Conservation (phyloP, 345 rosid species). For the Arabidopsis arenosa region DNA sequence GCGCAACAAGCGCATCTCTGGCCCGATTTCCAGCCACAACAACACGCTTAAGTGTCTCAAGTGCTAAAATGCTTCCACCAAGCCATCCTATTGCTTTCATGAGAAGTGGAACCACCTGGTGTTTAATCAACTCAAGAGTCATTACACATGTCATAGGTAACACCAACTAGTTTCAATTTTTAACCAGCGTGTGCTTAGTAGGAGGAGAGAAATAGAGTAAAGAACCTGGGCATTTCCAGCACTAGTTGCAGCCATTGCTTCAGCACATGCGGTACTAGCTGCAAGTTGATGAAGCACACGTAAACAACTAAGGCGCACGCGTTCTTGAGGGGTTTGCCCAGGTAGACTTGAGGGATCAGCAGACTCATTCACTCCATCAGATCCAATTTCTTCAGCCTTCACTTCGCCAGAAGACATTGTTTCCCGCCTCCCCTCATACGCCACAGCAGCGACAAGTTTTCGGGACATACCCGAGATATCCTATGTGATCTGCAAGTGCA, state of each 20-base stretch:
- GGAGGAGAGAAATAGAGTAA: constrained; percentile 22
- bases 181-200: neutral
- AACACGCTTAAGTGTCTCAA: constrained; percentile 93
- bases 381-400: constrained; percentile 54
- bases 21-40: constrained; percentile 98
- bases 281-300: constrained; percentile 99
- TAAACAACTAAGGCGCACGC: constrained; percentile 97
- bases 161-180: neutral
- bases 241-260: constrained; percentile 99
- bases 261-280: constrained; percentile 93
- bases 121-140: constrained; percentile 33
- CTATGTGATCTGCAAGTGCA: constrained; percentile 96
- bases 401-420: constrained; percentile 80
- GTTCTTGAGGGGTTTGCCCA: constrained; percentile 89
- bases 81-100: constrained; percentile 99
- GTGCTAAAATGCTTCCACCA: constrained; percentile 98
- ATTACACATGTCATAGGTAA: constrained; percentile 27
- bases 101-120: constrained; percentile 96
- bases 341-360: constrained; percentile 63
- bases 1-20: constrained; percentile 98
- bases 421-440: constrained; percentile 91
- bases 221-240: constrained; percentile 86
- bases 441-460: constrained; percentile 98
- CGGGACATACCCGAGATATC: constrained; percentile 97
- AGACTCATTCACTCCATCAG: constrained; percentile 54